phyloP scores from a whole-genome alignment of 345 rosid species.

The Garcia nutans region DNA sequence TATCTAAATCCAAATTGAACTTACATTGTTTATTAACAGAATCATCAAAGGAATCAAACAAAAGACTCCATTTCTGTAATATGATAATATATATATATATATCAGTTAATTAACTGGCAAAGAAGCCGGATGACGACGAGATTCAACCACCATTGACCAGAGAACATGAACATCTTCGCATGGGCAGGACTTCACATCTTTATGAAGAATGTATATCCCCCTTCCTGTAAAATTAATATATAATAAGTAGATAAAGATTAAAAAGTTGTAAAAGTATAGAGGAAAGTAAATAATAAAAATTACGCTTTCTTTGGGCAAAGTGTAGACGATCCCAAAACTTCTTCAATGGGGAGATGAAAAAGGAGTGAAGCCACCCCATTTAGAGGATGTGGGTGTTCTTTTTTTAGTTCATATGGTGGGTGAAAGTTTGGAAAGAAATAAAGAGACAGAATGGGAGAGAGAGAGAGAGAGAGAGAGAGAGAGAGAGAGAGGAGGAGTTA shows the following conservation, averaged over 20 bases:
- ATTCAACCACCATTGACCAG: conserved; percentile 29
- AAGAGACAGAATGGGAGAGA: neutral
- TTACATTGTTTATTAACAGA: too few relatives aligned
- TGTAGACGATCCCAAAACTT: conserved; percentile 13
- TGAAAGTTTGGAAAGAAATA: conserved; percentile 18
- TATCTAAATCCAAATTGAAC: too few relatives aligned
- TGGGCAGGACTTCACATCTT: conserved; percentile 26
- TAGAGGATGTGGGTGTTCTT: neutral
- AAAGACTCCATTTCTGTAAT: too few relatives aligned
- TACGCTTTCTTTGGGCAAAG: conserved; percentile 18
- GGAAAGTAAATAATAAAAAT: neutral
- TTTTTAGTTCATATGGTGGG: conserved; percentile 5
- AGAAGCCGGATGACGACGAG: conserved; percentile 13
- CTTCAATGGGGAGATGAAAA: conserved; percentile 24
- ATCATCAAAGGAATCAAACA: too few relatives aligned
- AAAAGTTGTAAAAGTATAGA: too few relatives aligned
- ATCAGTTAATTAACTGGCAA: neutral
- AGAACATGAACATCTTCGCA: conserved; percentile 27
- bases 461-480: too few relatives aligned
- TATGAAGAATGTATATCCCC: conserved; percentile 23
- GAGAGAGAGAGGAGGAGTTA: neutral
- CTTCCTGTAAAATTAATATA: neutral
- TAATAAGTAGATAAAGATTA: neutral
- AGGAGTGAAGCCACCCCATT: conserved; percentile 23
- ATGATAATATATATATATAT: too few relatives aligned